Percentiles rank a stretch among this genome's conserved stretches.
Conservation (phyloP, 2,329 filamentous ascomycete genomes). For the Arthrobotrys sphaeroides region DNA sequence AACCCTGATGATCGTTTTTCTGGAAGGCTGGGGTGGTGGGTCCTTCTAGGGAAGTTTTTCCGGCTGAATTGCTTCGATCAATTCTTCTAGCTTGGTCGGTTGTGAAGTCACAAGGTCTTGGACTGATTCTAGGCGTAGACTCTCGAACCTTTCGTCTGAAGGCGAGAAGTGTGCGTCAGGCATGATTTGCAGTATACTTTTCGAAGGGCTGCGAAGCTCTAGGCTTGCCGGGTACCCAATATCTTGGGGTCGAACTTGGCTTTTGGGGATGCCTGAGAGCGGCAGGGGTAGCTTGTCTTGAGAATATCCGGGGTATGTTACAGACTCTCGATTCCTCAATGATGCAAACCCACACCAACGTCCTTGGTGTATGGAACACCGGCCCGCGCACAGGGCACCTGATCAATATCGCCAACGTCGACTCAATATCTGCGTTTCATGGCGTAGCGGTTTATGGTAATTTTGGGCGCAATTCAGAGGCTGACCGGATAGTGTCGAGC, state of each 20-base stretch:
- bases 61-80: slow-evolving; percentile 48
- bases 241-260: slow-evolving; percentile 28
- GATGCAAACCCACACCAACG: slow-evolving; percentile 18
- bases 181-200: background rate
- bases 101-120: slow-evolving; percentile 40
- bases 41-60: slow-evolving; percentile 43
- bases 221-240: background rate
- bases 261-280: slow-evolving; percentile 5
- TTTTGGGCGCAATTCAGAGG: slow-evolving; percentile 9
- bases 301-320: slow-evolving; percentile 52
- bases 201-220: background rate
- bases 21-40: slow-evolving; percentile 30
- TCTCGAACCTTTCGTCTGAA: background rate
- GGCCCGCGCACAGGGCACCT: slow-evolving; percentile 51
- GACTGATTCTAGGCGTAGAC: background rate
- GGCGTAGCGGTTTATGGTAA: slow-evolving; percentile 9
- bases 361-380: slow-evolving; percentile 40
- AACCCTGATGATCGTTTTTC: slow-evolving; percentile 41
- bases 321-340: slow-evolving; percentile 29
- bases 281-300: slow-evolving; percentile 29
- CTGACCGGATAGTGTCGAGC: slow-evolving; percentile 8
- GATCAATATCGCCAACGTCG: slow-evolving; percentile 42
- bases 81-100: slow-evolving; percentile 22
- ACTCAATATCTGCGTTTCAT: slow-evolving; percentile 43
- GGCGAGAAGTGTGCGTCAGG: background rate